Base-by-base conservation (phyloP, 78 protist species). In the Tieghemostelium lacteum region DNA sequence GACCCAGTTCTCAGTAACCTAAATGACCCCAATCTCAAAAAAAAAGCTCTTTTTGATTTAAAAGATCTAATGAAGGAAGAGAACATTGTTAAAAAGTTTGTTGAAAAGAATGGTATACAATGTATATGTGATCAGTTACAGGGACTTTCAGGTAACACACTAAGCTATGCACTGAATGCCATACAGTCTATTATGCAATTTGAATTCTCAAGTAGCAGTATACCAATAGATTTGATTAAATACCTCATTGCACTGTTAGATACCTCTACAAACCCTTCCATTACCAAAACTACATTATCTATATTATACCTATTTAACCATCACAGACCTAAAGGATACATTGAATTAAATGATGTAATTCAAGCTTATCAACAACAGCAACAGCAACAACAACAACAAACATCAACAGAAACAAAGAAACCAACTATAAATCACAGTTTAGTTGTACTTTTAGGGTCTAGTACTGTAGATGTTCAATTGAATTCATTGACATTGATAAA, bases 31-130 rank as follows among this genome's bases (percentile, higher is more conserved):
- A 14, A 31, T 34, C 2, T 2, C 10, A 80, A 80, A 54, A 80
- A 80, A 69, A 80, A 80, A 42, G 88, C 88, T 54, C 39, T 80
- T n/a, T 80, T 80, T 40, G 77, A 80, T 67, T 67, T 80, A 45
- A 80, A 80, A 31, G 88, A 80, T 39, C 45, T 80, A 26, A n/a
- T 73, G 36, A 66, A 80, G 39, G 88, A 80, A n/a, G 88, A 80
- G 31, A 39, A 0, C 4, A 65, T 33, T 54, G 39, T 57, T 12
- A 64, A 10, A n/a, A 49, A 57, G 16, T 80, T 80, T 64, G 62
- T 80, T 33, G 88, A 80, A 29, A 80, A 67, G 76, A 58, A 80
- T 80, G 88, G 88, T 19, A 66, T 80, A 22, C 63, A 34, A 2
- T 10, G 26, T 4, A 67, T 80, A 3, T 40, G n/a, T 3, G 54